Percentiles rank a stretch among this genome's conserved stretches.
These are phyloP conservation scores for Cryomyces minteri DNA, from an alignment of 495 filamentous ascomycete species.

Conservation along the genomic window DNA sequence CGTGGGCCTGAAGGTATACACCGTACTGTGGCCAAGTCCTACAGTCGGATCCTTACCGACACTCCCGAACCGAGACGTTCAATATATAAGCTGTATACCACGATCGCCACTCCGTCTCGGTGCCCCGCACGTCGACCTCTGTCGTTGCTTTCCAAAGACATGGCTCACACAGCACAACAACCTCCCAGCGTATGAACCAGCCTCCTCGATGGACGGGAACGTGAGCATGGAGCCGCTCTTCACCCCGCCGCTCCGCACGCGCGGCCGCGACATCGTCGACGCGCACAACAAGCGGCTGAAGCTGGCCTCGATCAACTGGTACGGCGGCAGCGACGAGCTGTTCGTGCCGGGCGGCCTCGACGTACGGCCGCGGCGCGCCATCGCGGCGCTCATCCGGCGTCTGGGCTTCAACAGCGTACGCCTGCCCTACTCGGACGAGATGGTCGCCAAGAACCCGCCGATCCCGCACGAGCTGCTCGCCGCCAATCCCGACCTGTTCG, in stretches of 20 bases:
- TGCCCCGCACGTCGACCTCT: too few relatives aligned
- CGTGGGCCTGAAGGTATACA: too few relatives aligned
- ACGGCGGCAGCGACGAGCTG: slow-evolving; percentile 38
- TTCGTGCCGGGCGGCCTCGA: slow-evolving; percentile 44
- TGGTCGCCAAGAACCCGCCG: slow-evolving; percentile 32
- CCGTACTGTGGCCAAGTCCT: too few relatives aligned
- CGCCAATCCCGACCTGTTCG: slow-evolving; percentile 34
- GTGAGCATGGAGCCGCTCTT: background rate
- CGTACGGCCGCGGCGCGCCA: slow-evolving; percentile 32
- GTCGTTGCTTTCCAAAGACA: too few relatives aligned
- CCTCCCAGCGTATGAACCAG: too few relatives aligned
- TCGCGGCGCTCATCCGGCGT: slow-evolving; percentile 29
- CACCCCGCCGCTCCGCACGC: slow-evolving; percentile 29
- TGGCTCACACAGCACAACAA: too few relatives aligned
- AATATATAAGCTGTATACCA: too few relatives aligned
- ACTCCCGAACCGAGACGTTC: too few relatives aligned
- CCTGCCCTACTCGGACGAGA: slow-evolving; percentile 41
- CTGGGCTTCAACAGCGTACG: slow-evolving; percentile 49
- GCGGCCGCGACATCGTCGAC: slow-evolving; percentile 37
- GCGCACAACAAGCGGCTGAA: slow-evolving; percentile 29
- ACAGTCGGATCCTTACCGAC: too few relatives aligned
- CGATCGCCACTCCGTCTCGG: too few relatives aligned
- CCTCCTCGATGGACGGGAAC: too few relatives aligned
- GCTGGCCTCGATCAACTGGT: slow-evolving; percentile 43
- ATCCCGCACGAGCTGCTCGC: slow-evolving; percentile 27